Evolutionary conservation across 116 monocot genomes (phyloP), one percentile per base, ranked within the genome.

Genomic region (Papilionanthe hybrid): DNA sequence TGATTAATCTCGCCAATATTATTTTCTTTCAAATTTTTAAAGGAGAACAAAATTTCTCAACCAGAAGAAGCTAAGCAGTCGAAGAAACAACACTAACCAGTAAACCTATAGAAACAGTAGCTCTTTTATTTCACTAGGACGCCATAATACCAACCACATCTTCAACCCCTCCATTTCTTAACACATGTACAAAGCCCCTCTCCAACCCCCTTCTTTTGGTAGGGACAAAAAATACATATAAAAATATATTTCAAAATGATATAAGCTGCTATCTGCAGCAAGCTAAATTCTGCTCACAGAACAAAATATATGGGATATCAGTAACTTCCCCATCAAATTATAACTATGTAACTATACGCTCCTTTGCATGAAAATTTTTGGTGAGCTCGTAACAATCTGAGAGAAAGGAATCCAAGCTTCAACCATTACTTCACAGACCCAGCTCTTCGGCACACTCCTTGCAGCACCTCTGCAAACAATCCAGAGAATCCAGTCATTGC

Each of bases 401-500:
- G 32, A 19, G 43, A 41, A 44, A 44, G 42, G 17, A 43, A n/a
- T 17, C 13, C 32, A 41, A 1, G 73, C 73, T 43, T 73, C 73
- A n/a, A 18, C n/a, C 44, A 50, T 18, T 75, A 83, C 23, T 72
- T 67, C 32, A 82, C 79, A 12, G 86, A 75, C n/a, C 80, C 87
- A 30, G 88, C 87, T 68, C 83, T 80, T 30, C 81, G 77, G 85
- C 86, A 91, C 53, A 93, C 95, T 22, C 78, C 83, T 58, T 87
- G 91, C 1, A 99, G 86, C 1, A 86, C 89, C 77, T 94, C 89
- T 1, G 82, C 88, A 68, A 93, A 82, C 75, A 93, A 57, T 6
- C 87, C 90, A 0, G 99, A 95, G 90, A 99, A 94, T 5, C 86
- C 87, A 0, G 95, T 85, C 87, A 99, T 90, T 1, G 99, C 91